Conservation (phyloP, 768 basidiomycete genomes). For the Glaciozyma martinii region DNA sequence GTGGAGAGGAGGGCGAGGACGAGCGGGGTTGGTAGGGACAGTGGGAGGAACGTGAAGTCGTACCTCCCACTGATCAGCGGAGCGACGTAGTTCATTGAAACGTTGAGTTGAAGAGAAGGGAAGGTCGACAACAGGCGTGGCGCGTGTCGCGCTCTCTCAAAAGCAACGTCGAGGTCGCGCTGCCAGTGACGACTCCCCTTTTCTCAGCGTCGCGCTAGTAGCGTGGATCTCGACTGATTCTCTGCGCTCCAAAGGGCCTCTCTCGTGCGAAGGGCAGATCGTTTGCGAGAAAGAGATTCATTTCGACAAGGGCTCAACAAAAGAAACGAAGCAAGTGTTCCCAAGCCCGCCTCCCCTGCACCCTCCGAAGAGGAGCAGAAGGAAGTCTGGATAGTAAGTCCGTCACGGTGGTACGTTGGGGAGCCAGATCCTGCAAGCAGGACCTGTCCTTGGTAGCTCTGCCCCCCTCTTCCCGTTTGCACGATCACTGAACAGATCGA, state of each 20-base stretch:
- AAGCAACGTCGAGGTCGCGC: no score
- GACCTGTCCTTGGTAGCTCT: background rate
- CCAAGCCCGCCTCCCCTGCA: background rate
- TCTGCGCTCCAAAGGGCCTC: no score
- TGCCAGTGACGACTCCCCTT: no score
- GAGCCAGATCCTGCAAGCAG: background rate
- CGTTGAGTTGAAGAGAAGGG: background rate
- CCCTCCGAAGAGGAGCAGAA: conserved; percentile 1
- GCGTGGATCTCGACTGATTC: no score
- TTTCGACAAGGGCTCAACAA: background rate
- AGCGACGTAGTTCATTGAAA: conserved; percentile 1
- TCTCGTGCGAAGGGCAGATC: no score
- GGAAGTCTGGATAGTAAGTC: conserved; percentile 17
- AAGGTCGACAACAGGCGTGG: no score
- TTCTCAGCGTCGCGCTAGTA: no score
- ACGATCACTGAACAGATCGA: background rate
- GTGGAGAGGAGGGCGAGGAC: conserved; percentile 13
- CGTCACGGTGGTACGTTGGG: conserved; percentile 2
- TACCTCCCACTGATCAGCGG: conserved; percentile 14
- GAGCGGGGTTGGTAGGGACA: conserved; percentile 11
- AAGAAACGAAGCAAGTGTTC: conserved; percentile 2
- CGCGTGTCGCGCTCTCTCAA: background rate
- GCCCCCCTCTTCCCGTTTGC: conserved; percentile 18
- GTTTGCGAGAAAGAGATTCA: no score
- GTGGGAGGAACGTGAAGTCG: conserved; percentile 6